phyloP scores from a whole-genome alignment of 2,329 filamentous ascomycete genomes.

The Emydomyces testavorans region DNA sequence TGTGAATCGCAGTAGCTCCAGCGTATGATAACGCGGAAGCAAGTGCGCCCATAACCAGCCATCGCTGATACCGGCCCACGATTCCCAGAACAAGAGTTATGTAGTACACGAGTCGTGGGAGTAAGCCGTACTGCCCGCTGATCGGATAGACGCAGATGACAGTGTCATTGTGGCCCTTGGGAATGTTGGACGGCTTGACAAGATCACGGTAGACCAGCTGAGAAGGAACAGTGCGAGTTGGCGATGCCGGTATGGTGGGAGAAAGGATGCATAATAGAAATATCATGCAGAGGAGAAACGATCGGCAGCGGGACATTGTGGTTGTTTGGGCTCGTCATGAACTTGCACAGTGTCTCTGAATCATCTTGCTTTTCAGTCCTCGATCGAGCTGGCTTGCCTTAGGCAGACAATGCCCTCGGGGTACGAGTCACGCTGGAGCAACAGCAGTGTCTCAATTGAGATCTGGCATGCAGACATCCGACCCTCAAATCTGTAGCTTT shows the following conservation, averaged over 20 bases:
- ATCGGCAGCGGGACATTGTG: neutral
- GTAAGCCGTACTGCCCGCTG: slow-evolving; percentile 22
- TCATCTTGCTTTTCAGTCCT: neutral
- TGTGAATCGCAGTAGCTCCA: slow-evolving; percentile 21
- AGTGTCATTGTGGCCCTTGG: slow-evolving; percentile 11
- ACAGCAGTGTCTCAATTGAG: no score
- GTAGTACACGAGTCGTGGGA: slow-evolving; percentile 23
- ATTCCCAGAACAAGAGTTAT: slow-evolving; percentile 22
- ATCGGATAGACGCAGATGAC: slow-evolving; percentile 19
- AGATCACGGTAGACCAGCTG: slow-evolving; percentile 7
- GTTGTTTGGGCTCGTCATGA: neutral
- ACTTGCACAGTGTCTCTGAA: neutral
- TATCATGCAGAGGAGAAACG: neutral
- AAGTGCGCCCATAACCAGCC: slow-evolving; percentile 23
- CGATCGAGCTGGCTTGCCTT: neutral
- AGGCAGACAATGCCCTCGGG: no score
- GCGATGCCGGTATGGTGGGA: slow-evolving; percentile 7
- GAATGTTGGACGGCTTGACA: slow-evolving; percentile 11
- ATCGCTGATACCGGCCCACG: slow-evolving; percentile 21
- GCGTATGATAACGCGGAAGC: slow-evolving; percentile 23
- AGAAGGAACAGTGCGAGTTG: neutral
- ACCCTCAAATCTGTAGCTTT: no score
- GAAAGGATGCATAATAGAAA: slow-evolving; percentile 1
- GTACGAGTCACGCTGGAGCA: no score
- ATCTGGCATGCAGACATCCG: no score